Conservation (phyloP, 352 stramenopile species). For the Pythium rhizo-oryzae region DNA sequence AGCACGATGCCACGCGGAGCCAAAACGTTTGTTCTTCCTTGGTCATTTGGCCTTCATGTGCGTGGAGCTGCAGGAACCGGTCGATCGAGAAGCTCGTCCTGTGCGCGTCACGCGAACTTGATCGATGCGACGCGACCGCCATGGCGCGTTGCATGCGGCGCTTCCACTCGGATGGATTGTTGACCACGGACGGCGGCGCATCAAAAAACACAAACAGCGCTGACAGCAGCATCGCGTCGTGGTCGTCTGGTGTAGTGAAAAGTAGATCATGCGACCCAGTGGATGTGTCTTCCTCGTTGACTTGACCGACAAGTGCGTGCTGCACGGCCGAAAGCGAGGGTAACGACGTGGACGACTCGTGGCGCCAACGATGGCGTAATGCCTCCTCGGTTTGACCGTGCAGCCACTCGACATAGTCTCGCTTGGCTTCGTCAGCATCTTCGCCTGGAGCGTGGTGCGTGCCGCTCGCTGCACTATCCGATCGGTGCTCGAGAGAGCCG, state of each 20-base stretch:
- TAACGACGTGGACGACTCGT: conserved; percentile 12
- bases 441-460: not conserved
- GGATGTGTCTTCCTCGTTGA: not conserved
- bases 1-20: conserved; percentile 30
- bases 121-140: conserved; percentile 1
- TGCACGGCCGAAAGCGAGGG: conserved; percentile 23
- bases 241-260: not conserved
- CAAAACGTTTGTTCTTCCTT: conserved; percentile 29
- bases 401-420: conserved; percentile 30
- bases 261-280: not conserved
- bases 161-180: conserved; percentile 18
- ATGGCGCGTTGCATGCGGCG: conserved; percentile 23
- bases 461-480: not conserved
- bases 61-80: conserved; percentile 20
- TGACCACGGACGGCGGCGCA: conserved; percentile 20
- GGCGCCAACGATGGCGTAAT: conserved; percentile 24
- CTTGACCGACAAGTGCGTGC: conserved; percentile 10
- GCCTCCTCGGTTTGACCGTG: conserved; percentile 23
- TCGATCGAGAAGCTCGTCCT: conserved; percentile 18
- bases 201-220: conserved; percentile 31
- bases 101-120: not conserved
- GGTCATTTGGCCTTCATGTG: conserved; percentile 16
- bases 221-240: conserved; percentile 20
- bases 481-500: conserved; percentile 1
- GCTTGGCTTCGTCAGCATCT: conserved; percentile 8